Base-by-base conservation (phyloP, 2,329 filamentous ascomycete species). In the Exophiala sp. region DNA sequence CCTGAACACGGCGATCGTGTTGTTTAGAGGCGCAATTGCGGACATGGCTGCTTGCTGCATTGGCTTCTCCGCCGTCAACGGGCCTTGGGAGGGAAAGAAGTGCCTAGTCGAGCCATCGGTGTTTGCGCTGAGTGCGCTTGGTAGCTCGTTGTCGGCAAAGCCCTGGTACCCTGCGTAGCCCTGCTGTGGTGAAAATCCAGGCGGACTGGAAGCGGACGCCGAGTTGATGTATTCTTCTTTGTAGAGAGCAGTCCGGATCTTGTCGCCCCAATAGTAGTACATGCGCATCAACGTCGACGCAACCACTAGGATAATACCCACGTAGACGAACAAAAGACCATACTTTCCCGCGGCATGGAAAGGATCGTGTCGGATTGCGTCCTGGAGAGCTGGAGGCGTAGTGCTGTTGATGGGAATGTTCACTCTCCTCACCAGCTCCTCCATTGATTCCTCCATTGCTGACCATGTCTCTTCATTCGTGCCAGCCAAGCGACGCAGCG, bases 211-310 rank as follows among this genome's bases (percentile, higher is more conserved):
- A 16, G 50, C 43, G 24, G 44, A 58, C 73, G 66, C 51, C 66
- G 78, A 65, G 80, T 82, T 77, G 63, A 86, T 77, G 61, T 87
- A 76, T 65, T 88, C 82, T 64, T 93, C 83, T 70, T 94, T 91
- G 71, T 93, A 87, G 53, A 93, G 80, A 56, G 88, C 90, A 59
- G 90, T 86, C 59, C 90, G 81, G 58, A 95, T 88, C 71, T 93
- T 94, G 73, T 96, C 90, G 61, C 90, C 88, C 84, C 88, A 95
- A 60, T 85, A 83, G 68, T 95, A 86, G 75, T 90, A 95, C 64
- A 86, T 76, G 58, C 88, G 82, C 64, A 91, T 74, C 9, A 84
- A 62, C 9, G 85, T 71, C 3, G 90, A 82, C 46, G 80, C 62
- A 22, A 78, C 76, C 57, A 90, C 76, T 52, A 96, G 67, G 43